Conservation (phyloP, 2,329 filamentous ascomycete genomes). For the Arachnomyces sp. region DNA sequence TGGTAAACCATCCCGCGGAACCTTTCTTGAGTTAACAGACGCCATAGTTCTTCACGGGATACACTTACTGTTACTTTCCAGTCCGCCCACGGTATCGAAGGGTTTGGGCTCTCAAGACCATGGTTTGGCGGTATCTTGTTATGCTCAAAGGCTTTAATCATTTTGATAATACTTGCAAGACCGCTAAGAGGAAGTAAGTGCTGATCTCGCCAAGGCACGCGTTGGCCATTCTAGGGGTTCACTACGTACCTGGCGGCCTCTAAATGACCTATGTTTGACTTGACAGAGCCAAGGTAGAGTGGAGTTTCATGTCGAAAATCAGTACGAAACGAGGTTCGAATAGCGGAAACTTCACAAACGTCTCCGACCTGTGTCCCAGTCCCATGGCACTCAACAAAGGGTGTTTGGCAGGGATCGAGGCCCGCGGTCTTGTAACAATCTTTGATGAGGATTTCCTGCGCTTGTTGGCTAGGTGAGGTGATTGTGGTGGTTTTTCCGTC, state of each 20-base stretch:
- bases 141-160: constrained; percentile 14
- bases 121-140: constrained; percentile 18
- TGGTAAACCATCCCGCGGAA: constrained; percentile 4
- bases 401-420: constrained; percentile 49
- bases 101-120: constrained; percentile 18
- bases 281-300: too few species aligned
- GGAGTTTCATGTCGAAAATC: constrained; percentile 5
- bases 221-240: too few species aligned
- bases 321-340: too few species aligned
- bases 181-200: too few species aligned
- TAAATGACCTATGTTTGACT: constrained; percentile 20
- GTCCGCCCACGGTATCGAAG: constrained; percentile 12
- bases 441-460: constrained; percentile 20
- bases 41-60: not conserved
- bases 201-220: too few species aligned
- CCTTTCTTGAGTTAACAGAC: constrained; percentile 7
- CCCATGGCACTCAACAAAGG: constrained; percentile 78
- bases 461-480: constrained; percentile 23
- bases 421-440: constrained; percentile 18
- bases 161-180: constrained; percentile 19
- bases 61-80: constrained; percentile 7
- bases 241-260: constrained; percentile 21
- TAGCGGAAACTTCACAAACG: constrained; percentile 33
- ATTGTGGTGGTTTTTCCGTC: constrained; percentile 35
- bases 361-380: constrained; percentile 74